Base-by-base conservation (phyloP, 352 stramenopile species). In the Phytophthora podocarpi region DNA sequence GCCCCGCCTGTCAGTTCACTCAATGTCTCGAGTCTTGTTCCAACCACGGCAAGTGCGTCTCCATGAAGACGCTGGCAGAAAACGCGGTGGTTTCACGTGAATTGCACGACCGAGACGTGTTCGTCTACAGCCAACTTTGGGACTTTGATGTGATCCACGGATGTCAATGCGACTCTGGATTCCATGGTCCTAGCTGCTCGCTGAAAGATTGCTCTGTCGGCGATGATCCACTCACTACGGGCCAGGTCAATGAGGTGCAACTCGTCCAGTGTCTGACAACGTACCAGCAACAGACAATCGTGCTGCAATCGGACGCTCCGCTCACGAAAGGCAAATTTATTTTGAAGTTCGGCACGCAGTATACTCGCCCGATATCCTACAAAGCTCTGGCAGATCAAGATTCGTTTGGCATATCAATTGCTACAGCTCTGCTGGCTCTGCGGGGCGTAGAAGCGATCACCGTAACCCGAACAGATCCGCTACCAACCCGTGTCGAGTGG, bases 91-190 rank as follows among this genome's bases (percentile, higher is more conserved):
- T 85, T 12, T 69, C 81, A 1, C 67, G 80, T 8, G 70, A 84
- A 45, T 51, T 91, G n/a, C 81, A 89, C 47, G 71, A 90, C 46
- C 37, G 47, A 18, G 46, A 66, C 5, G 39, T 49, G 0, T 79
- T 80, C 30, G 28, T 57, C 2, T 92, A 91, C 34, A 64, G 86
- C 2, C 59, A 58, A 11, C 52, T 86, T 7, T 96, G 87, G 85
- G 87, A 96, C 62, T 78, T 76, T 21, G 76, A 95, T 31, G 78
- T 82, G 40, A 75, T 96, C 12, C 75, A 85, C 31, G 87, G 86
- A 20, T 97, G 90, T 41, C 54, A 70, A 12, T 96, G 89, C 42
- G 85, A 97, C 48, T 40, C 58, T 5, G 81, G 81, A 2, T 96
- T 80, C 49, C 41, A 71, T 10, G 72, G 78, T 7, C 30, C 72